A percentile compares a stretch with the other conserved stretches of the same genome.
Conservation (phyloP, 768 basidiomycete species). For the Inosperma sp. region DNA sequence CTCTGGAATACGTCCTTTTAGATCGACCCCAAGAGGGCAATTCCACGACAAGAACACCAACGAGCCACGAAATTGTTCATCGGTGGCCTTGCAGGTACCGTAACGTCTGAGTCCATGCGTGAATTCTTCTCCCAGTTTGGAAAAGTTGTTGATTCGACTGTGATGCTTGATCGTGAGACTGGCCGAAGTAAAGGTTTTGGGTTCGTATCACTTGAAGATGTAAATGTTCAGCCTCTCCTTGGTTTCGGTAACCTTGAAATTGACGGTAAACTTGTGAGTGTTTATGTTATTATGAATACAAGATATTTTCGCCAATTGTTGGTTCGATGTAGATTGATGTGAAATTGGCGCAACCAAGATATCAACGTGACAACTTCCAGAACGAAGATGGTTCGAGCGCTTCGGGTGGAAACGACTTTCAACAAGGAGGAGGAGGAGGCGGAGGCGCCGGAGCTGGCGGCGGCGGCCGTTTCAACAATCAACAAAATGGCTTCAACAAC, state of each 20-base stretch:
- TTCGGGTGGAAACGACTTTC: conserved; percentile 17
- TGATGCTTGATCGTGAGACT: conserved; percentile 97
- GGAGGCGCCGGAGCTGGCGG: conserved; percentile 23
- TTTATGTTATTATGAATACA: not conserved
- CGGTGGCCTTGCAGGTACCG: conserved; percentile 85
- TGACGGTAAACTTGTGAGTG: conserved; percentile 86
- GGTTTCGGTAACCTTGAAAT: conserved; percentile 86
- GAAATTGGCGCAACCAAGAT: conserved; percentile 90
- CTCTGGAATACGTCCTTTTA: conserved; percentile 30
- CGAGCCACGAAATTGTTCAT: conserved; percentile 94
- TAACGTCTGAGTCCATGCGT: conserved; percentile 91
- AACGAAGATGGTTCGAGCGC: conserved; percentile 43
- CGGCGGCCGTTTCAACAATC: conserved; percentile 20
- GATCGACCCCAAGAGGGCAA: conserved; percentile 99
- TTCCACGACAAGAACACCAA: conserved; percentile 93
- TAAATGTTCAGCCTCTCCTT: conserved; percentile 85
- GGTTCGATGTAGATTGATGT: conserved; percentile 75
- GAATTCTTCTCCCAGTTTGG: conserved; percentile 93
- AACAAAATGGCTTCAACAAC: conserved; percentile 38
- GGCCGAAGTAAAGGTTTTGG: conserved; percentile 96
- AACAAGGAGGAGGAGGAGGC: conserved; percentile 15
- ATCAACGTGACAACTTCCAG: conserved; percentile 62
- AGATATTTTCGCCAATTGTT: not conserved
- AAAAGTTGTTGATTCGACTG: conserved; percentile 94
- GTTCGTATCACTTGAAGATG: conserved; percentile 93